Evolutionary conservation across 345 rosid species (phyloP).

Genomic region (Triadica sebifera): DNA sequence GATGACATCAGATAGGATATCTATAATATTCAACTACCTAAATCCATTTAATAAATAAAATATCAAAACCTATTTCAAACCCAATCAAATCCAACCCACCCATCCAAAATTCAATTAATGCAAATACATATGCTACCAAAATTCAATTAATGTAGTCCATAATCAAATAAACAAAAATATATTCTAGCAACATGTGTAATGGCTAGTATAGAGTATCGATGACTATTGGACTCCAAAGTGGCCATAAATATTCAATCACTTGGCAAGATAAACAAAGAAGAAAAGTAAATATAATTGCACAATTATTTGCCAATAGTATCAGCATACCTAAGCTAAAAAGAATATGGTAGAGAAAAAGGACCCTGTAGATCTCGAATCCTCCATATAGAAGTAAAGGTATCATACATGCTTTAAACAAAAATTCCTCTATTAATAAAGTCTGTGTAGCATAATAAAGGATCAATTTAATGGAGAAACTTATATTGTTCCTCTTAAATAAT

Average conservation of each 20-base stretch:
- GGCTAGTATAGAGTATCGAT: neutral
- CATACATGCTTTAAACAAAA: constrained; percentile 91
- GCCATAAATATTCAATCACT: neutral
- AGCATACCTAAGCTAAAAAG: constrained; percentile 85
- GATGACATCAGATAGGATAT: neutral
- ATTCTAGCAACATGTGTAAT: neutral
- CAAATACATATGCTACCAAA: neutral
- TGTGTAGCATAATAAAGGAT: constrained; percentile 34
- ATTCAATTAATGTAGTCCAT: neutral
- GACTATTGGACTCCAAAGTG: neutral
- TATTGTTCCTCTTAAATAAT: neutral
- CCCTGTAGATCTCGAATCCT: constrained; percentile 54
- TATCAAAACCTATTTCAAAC: neutral
- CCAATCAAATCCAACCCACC: neutral
- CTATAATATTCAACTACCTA: neutral
- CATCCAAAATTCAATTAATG: neutral
- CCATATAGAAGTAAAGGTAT: constrained; percentile 91
- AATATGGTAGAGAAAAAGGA: constrained; percentile 70
- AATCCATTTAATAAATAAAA: too few species aligned
- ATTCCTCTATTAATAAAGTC: constrained; percentile 95
- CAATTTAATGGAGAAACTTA: constrained; percentile 10
- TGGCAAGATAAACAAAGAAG: neutral
- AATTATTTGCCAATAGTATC: neutral
- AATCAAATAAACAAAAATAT: neutral
- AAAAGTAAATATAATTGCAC: neutral